Evolutionary conservation across 2,329 filamentous ascomycete genomes (phyloP).

Genomic region (Ceratocystis ficicola): DNA sequence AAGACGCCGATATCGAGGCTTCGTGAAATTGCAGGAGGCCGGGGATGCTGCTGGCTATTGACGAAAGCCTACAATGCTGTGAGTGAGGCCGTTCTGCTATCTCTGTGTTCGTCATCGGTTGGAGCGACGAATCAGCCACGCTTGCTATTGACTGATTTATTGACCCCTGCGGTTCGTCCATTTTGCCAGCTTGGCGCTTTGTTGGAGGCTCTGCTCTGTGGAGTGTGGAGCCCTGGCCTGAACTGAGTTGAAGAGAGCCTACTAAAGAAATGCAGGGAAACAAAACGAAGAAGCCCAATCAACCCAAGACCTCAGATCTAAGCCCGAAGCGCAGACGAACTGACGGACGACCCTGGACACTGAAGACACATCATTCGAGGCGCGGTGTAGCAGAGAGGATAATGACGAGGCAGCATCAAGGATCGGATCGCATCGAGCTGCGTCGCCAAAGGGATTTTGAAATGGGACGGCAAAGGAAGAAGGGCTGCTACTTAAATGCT

Average conservation of each 20-base stretch:
- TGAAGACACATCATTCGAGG: too few relatives aligned
- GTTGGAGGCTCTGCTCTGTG: not conserved
- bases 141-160: not conserved
- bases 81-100: not conserved
- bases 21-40: slow-evolving; percentile 2
- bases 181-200: not conserved
- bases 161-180: not conserved
- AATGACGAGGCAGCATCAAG: too few relatives aligned
- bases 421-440: too few relatives aligned
- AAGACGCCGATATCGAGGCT: not conserved
- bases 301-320: not conserved
- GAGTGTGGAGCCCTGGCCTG: not conserved
- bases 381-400: too few relatives aligned
- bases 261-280: not conserved
- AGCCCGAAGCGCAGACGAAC: too few relatives aligned
- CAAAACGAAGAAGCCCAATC: not conserved
- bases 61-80: not conserved
- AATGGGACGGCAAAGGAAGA: too few relatives aligned
- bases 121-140: not conserved
- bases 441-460: too few relatives aligned
- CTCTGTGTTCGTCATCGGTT: not conserved
- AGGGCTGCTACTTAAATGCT: not conserved
- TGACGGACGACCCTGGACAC: too few relatives aligned
- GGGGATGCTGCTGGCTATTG: not conserved
- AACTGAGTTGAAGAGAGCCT: not conserved